phyloP scores from a whole-genome alignment of 192 early-diverging fungal species.

The Geranomyces michiganensis region DNA sequence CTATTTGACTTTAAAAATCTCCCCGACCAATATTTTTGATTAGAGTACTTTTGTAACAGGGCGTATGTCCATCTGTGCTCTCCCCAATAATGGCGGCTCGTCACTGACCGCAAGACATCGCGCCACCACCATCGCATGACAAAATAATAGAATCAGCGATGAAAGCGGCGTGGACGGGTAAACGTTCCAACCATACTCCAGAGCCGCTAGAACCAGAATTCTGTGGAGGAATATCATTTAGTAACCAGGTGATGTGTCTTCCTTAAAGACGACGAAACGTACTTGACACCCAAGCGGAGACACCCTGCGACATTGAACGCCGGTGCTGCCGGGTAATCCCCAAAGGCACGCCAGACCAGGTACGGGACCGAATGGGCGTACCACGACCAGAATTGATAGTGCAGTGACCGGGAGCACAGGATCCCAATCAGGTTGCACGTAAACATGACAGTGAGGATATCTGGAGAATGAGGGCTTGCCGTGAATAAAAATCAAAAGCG shows the following conservation, averaged over 20 bases:
- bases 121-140: conserved; percentile 38
- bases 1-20: background rate
- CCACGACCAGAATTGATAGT: conserved; percentile 98
- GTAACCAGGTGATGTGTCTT: no score
- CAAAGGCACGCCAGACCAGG: conserved; percentile 60
- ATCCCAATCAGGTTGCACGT: conserved; percentile 90
- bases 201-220: background rate
- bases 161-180: conserved; percentile 73
- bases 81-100: no score
- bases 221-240: background rate
- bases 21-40: background rate
- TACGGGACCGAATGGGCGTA: conserved; percentile 86
- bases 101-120: background rate
- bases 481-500: no score
- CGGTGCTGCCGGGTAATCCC: background rate
- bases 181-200: conserved; percentile 87
- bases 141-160: conserved; percentile 49
- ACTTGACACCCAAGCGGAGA: conserved; percentile 35
- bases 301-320: conserved; percentile 8
- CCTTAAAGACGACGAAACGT: conserved; percentile 10
- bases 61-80: no score
- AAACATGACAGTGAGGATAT: conserved; percentile 73
- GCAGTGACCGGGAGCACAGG: conserved; percentile 82
- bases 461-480: no score
- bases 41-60: no score